These are phyloP conservation scores for Chromosphaera perkinsii DNA, from an alignment of 208 protist genomes.

Conservation along the genomic window DNA sequence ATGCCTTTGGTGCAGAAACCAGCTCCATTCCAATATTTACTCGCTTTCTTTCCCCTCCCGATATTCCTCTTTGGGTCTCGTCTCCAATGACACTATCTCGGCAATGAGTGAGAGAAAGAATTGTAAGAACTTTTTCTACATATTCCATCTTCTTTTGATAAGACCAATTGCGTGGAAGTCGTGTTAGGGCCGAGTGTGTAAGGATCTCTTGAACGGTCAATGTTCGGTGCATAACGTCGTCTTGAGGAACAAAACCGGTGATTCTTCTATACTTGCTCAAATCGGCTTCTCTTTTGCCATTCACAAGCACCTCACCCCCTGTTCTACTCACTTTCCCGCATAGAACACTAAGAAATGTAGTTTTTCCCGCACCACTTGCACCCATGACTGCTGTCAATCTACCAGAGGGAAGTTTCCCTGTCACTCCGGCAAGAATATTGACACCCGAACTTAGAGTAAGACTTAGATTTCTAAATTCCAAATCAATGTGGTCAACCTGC, in stretches of 20 bases:
- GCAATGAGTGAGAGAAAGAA: constrained; percentile 11
- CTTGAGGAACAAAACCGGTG: constrained; percentile 16
- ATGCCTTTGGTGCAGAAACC: constrained; percentile 1
- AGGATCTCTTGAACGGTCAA: constrained; percentile 30
- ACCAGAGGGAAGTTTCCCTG: constrained; percentile 4
- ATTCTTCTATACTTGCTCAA: not conserved
- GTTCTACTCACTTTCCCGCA: constrained; percentile 8
- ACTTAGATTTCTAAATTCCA: no score
- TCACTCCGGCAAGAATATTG: not conserved
- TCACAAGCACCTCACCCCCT: constrained; percentile 5
- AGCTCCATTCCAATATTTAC: constrained; percentile 4
- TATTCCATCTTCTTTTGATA: not conserved
- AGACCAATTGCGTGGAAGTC: not conserved
- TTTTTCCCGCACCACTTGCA: constrained; percentile 22
- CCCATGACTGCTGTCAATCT: constrained; percentile 24
- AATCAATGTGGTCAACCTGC: no score
- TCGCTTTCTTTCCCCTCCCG: not conserved
- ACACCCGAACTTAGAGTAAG: no score
- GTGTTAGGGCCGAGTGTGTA: constrained; percentile 1
- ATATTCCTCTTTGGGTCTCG: not conserved
- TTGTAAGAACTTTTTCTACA: constrained; percentile 17
- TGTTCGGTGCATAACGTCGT: constrained; percentile 12
- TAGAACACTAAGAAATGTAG: constrained; percentile 29
- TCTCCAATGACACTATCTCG: constrained; percentile 1
- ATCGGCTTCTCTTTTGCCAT: not conserved